Evolutionary conservation across 352 stramenopile genomes (phyloP).

Genomic region (Peronospora destructor): DNA sequence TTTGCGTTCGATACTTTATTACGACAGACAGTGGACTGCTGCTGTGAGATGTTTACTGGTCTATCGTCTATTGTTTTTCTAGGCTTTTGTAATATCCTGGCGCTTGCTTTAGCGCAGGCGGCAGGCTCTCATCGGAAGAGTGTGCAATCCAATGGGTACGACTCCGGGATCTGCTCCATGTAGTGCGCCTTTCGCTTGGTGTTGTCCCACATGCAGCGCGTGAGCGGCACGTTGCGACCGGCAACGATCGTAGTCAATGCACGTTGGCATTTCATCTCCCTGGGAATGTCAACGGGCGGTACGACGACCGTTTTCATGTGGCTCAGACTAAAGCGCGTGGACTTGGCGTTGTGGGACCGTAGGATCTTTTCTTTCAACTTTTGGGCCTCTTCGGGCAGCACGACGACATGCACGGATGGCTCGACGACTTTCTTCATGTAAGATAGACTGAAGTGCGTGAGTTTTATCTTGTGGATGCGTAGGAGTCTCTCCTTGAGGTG

Average conservation of each 20-base stretch:
- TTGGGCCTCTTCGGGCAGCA: slow-evolving; percentile 28
- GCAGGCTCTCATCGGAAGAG: slow-evolving; percentile 24
- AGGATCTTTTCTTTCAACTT: slow-evolving; percentile 49
- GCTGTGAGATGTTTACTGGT: not conserved
- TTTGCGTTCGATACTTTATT: not conserved
- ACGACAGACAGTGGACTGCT: not conserved
- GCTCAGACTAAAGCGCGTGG: slow-evolving; percentile 39
- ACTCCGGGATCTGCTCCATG: slow-evolving; percentile 49
- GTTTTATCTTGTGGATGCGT: slow-evolving; percentile 32
- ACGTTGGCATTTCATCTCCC: slow-evolving; percentile 34
- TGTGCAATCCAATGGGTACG: slow-evolving; percentile 32
- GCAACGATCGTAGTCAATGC: slow-evolving; percentile 32
- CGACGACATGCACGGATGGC: slow-evolving; percentile 3
- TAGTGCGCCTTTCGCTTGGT: slow-evolving; percentile 35
- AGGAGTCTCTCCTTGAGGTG: slow-evolving; percentile 47
- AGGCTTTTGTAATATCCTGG: not conserved
- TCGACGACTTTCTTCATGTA: slow-evolving; percentile 45
- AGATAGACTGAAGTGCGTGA: slow-evolving; percentile 38
- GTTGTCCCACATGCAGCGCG: slow-evolving; percentile 40
- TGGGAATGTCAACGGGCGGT: slow-evolving; percentile 44
- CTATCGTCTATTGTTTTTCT: not conserved
- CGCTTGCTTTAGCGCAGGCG: not conserved
- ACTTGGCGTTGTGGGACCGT: slow-evolving; percentile 32
- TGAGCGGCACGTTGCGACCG: slow-evolving; percentile 42
- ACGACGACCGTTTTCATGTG: slow-evolving; percentile 53